phyloP scores from a whole-genome alignment of 805 yeast species.

The Barnettozyma pratensis region DNA sequence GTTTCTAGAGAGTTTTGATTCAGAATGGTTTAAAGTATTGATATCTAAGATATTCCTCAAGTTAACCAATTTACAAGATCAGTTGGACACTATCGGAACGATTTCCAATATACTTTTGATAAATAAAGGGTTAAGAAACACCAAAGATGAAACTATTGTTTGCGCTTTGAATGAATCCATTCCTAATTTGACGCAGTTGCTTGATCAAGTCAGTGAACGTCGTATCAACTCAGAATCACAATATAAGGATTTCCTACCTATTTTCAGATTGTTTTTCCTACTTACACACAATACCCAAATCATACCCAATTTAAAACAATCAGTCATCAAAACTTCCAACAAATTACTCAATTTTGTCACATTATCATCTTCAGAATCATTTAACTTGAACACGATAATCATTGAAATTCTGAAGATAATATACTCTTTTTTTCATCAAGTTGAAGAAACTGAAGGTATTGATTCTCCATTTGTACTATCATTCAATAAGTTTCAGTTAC shows the following conservation, averaged over 20 bases:
- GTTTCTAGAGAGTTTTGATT: conserved; percentile 14
- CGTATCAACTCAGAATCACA: conserved; percentile 22
- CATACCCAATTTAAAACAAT: conserved; percentile 8
- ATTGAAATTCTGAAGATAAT: conserved; percentile 25
- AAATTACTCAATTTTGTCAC: conserved; percentile 24
- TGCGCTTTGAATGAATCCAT: conserved; percentile 3
- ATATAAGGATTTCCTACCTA: conserved; percentile 22
- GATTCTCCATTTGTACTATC: conserved; percentile 25
- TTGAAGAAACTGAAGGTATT: conserved; percentile 19
- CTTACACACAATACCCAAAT: conserved; percentile 15
- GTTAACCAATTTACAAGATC: conserved; percentile 9
- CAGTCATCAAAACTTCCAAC: conserved; percentile 19
- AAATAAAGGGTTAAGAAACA: conserved; percentile 14
- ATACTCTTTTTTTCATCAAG: conserved; percentile 22
- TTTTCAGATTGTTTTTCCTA: conserved; percentile 23
- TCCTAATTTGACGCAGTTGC: conserved; percentile 11
- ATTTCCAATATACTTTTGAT: conserved; percentile 19
- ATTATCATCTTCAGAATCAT: conserved; percentile 16
- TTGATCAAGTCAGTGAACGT: conserved; percentile 23
- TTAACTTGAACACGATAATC: conserved; percentile 20
- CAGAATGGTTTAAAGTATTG: conserved; percentile 5
- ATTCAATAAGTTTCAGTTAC: conserved; percentile 23
- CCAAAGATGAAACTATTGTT: not conserved
- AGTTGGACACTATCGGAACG: conserved; percentile 18
- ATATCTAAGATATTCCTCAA: conserved; percentile 8